These are phyloP conservation scores for Leccinum longicurvipes DNA, from an alignment of 768 basidiomycete genomes.

Conservation along the genomic window DNA sequence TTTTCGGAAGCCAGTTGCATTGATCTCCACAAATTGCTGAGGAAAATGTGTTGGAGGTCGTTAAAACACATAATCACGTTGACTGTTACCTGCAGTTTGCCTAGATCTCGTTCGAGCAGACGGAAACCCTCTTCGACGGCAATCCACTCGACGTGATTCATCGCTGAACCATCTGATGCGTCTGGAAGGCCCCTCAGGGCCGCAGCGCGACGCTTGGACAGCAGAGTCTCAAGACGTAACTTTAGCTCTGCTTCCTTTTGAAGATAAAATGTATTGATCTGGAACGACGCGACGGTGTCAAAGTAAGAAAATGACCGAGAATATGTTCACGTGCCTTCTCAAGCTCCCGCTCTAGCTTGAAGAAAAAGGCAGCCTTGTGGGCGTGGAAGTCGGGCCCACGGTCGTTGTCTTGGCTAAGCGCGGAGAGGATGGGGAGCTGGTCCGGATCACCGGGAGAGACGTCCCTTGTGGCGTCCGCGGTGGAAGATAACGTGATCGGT, in stretches of 20 bases:
- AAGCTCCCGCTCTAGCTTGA: slow-evolving; percentile 94
- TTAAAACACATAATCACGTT: slow-evolving; percentile 8
- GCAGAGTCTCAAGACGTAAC: slow-evolving; percentile 84
- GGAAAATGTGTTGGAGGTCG: slow-evolving; percentile 12
- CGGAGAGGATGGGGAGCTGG: slow-evolving; percentile 57
- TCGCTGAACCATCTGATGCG: slow-evolving; percentile 52
- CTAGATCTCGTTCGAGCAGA: slow-evolving; percentile 88
- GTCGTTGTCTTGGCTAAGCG: slow-evolving; percentile 63
- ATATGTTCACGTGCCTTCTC: slow-evolving; percentile 77
- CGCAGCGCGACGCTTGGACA: slow-evolving; percentile 89
- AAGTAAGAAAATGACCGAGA: neutral
- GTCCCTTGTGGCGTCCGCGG: slow-evolving; percentile 10
- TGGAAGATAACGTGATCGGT: slow-evolving; percentile 27
- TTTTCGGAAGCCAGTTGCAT: slow-evolving; percentile 94
- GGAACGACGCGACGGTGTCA: slow-evolving; percentile 11
- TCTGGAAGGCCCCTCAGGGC: slow-evolving; percentile 72
- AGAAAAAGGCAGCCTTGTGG: slow-evolving; percentile 97
- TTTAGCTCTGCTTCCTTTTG: slow-evolving; percentile 96
- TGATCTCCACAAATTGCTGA: slow-evolving; percentile 96
- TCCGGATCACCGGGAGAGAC: slow-evolving; percentile 39
- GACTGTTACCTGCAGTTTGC: slow-evolving; percentile 80
- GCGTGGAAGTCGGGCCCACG: slow-evolving; percentile 86
- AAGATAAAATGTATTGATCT: slow-evolving; percentile 98
- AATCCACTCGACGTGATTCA: slow-evolving; percentile 82
- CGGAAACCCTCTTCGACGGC: slow-evolving; percentile 97